Conservation (phyloP, 1,139 yeast genomes). For the Entelexis paramagnoliae region DNA sequence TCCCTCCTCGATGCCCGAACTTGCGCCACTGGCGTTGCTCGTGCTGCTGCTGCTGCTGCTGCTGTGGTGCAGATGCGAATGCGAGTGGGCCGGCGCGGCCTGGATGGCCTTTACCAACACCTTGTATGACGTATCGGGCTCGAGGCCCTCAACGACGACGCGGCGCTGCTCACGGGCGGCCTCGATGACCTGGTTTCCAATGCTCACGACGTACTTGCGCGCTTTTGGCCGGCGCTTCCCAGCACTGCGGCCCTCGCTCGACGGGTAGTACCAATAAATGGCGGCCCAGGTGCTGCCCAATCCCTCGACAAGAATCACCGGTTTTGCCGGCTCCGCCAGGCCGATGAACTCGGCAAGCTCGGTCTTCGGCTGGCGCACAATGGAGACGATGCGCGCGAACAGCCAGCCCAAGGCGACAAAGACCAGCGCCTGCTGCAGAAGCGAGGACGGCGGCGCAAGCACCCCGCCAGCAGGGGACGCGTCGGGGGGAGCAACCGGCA, state of each 20-base stretch:
- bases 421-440: background rate
- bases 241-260: background rate
- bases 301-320: constrained; percentile 18
- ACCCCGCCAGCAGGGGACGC: constrained; percentile 5
- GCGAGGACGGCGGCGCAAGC: background rate
- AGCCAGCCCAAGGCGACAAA: constrained; percentile 7
- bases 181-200: constrained; percentile 13
- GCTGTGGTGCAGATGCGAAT: background rate
- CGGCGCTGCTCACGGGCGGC: constrained; percentile 12
- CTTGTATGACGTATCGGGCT: constrained; percentile 16
- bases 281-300: constrained; percentile 17
- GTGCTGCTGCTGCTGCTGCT: background rate
- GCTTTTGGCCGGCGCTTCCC: constrained; percentile 9
- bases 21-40: background rate
- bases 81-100: background rate
- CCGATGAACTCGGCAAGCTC: constrained; percentile 15
- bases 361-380: constrained; percentile 10
- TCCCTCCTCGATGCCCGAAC: background rate
- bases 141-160: constrained; percentile 8
- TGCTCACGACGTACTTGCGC: constrained; percentile 6
- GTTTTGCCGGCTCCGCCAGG: constrained; percentile 9
- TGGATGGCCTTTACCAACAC: constrained; percentile 13
- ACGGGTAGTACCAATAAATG: constrained; percentile 15
- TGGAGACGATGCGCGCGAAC: background rate
- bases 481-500: constrained; percentile 5